Evolutionary conservation across 768 basidiomycete species (phyloP), one percentile per base, ranked within the genome.

Genomic region (Tricholoma flavovirens): DNA sequence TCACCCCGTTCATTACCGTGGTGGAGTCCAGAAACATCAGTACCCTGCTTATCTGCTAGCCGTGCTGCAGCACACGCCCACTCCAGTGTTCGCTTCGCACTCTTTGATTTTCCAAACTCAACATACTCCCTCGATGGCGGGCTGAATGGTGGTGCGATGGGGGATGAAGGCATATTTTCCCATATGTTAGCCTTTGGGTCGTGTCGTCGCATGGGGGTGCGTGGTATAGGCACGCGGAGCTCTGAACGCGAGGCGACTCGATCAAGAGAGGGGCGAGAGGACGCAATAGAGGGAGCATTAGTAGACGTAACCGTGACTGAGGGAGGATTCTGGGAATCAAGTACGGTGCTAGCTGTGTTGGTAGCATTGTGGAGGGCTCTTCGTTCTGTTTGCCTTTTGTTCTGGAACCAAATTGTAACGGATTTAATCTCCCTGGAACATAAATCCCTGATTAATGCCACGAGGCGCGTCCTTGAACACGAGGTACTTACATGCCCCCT

Each of bases 401-500:
- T 90, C 70, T 90, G 88, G 67, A 89, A 89, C 88, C 88, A 90
- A 38, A 89, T 84, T n/a, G 86, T 86, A 53, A 86, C 83, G 1
- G 83, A 84, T 62, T 83, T 84, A 26, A 79, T 74, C 66, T 85
- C 83, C 84, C 84, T 86, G 58, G 15, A 55, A 21, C 26, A 49
- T 8, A 30, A 55, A 50, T n/a, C 4, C 14, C 43, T 42, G 55
- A 24, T 54, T 48, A 61, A 60, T 54, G 57, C 30, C 15, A 58
- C 30, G 58, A 55, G 45, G 56, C 50, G 57, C 56, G 21, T 32
- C 49, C 45, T 35, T 49, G 45, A 48, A 48, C 43, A 38, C 5
- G 17, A n/a, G 33, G 55, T 12, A 75, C 85, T 66, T 70, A 88
- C 87, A 89, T 87, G 66, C 74, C 76, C 11, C 83, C 83, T 10